A percentile compares a stretch with the other conserved stretches of the same genome.
Conservation (phyloP, 208 protist species). For the Angomonas deanei region DNA sequence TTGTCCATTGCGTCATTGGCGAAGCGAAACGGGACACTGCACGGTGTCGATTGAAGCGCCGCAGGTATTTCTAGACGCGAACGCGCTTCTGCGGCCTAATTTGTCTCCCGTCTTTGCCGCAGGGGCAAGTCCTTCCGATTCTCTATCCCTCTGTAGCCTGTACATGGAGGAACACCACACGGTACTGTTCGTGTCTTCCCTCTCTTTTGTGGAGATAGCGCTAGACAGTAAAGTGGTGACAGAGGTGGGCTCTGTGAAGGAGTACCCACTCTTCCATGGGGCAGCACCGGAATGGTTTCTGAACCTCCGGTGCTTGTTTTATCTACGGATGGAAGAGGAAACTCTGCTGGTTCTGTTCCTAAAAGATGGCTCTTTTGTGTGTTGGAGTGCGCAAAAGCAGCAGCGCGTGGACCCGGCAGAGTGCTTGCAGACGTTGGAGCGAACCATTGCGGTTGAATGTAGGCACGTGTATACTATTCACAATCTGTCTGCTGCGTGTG, state of each 20-base stretch:
- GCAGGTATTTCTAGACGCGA: not conserved
- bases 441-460: not conserved
- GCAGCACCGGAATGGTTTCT: too few relatives aligned
- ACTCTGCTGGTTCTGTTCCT: not conserved
- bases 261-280: too few relatives aligned
- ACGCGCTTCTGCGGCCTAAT: not conserved
- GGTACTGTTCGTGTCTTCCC: too few relatives aligned
- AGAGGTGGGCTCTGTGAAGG: too few relatives aligned
- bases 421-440: not conserved
- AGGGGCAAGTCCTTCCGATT: not conserved
- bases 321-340: not conserved
- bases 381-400: not conserved
- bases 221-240: too few relatives aligned
- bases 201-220: too few relatives aligned
- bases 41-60: not conserved
- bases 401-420: not conserved
- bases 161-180: too few relatives aligned
- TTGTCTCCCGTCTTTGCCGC: not conserved
- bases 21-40: too few relatives aligned
- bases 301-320: too few relatives aligned
- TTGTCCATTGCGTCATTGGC: too few relatives aligned
- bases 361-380: not conserved
- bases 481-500: not conserved
- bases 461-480: not conserved
- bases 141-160: not conserved